phyloP scores from a whole-genome alignment of 2,329 filamentous ascomycete genomes.

The Fusarium keratoplasticum region DNA sequence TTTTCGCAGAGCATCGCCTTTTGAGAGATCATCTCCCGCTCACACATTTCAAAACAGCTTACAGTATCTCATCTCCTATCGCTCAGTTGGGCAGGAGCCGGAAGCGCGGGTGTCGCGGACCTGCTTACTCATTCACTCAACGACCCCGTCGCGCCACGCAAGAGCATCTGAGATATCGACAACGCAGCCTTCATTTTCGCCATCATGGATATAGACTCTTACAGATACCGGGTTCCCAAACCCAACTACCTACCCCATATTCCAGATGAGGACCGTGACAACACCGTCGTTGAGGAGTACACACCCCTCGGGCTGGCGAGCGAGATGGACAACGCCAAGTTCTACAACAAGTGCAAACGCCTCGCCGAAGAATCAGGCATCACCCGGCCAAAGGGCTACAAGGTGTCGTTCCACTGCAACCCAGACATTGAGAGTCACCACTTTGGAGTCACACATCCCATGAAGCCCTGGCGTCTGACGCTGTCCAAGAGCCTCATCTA shows the following conservation, averaged over 20 bases:
- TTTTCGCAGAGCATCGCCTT: neutral
- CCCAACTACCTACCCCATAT: conserved; percentile 71
- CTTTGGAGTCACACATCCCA: conserved; percentile 95
- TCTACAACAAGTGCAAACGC: conserved; percentile 68
- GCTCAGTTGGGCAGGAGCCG: neutral
- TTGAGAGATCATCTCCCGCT: neutral
- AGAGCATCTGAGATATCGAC: conserved; percentile 3
- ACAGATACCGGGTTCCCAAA: conserved; percentile 66
- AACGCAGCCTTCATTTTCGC: conserved; percentile 7
- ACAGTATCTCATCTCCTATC: neutral
- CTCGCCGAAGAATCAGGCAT: conserved; percentile 74
- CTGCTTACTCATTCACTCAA: conserved; percentile 22
- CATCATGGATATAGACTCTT: conserved; percentile 57
- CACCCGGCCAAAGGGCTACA: conserved; percentile 84
- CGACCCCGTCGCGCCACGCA: conserved; percentile 9
- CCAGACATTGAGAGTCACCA: conserved; percentile 96
- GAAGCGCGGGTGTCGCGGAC: neutral
- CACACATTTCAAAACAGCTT: neutral
- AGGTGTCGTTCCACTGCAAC: conserved; percentile 95
- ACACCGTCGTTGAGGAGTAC: conserved; percentile 64
- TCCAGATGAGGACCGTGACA: conserved; percentile 62
- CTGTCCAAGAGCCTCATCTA: conserved; percentile 95
- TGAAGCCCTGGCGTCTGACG: conserved; percentile 98
- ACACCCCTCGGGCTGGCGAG: conserved; percentile 62
- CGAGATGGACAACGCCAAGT: conserved; percentile 67